These are phyloP conservation scores for Artemisia tridentata DNA, from an alignment of 129 eudicot species.

Conservation along the genomic window DNA sequence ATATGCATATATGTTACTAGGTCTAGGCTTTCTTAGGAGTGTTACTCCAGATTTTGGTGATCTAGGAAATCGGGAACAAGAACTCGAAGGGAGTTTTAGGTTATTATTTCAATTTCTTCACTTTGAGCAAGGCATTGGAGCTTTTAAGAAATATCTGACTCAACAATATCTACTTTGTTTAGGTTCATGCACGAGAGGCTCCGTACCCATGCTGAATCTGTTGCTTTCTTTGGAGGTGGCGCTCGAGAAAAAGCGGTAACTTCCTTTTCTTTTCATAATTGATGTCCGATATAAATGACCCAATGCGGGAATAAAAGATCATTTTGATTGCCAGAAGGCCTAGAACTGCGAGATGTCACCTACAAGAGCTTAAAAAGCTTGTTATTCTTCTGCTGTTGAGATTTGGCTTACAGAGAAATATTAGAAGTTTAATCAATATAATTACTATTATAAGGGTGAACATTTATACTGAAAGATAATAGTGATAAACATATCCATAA, in stretches of 20 bases:
- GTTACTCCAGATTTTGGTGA: constrained; percentile 95
- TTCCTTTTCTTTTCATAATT: neutral
- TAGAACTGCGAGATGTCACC: no score
- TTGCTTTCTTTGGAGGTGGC: constrained; percentile 99
- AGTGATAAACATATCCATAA: neutral
- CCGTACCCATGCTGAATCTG: constrained; percentile 98
- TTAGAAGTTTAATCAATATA: no score
- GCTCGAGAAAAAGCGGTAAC: constrained; percentile 91
- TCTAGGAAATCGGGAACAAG: constrained; percentile 81
- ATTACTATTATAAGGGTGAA: no score
- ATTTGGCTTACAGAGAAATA: no score
- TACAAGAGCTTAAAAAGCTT: no score
- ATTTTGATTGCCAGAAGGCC: no score
- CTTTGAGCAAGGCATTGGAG: neutral
- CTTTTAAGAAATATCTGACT: constrained; percentile 25
- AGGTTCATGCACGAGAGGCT: constrained; percentile 99
- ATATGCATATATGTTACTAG: constrained; percentile 89
- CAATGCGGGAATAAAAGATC: neutral
- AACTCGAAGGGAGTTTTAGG: constrained; percentile 97
- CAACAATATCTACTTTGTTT: neutral
- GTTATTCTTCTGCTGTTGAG: no score
- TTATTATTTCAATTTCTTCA: constrained; percentile 16
- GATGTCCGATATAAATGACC: neutral
- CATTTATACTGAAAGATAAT: no score
- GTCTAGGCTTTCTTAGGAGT: constrained; percentile 83